Evolutionary conservation across 1,284 basidiomycete species (phyloP).

Genomic region (Rhodotorula sp.): DNA sequence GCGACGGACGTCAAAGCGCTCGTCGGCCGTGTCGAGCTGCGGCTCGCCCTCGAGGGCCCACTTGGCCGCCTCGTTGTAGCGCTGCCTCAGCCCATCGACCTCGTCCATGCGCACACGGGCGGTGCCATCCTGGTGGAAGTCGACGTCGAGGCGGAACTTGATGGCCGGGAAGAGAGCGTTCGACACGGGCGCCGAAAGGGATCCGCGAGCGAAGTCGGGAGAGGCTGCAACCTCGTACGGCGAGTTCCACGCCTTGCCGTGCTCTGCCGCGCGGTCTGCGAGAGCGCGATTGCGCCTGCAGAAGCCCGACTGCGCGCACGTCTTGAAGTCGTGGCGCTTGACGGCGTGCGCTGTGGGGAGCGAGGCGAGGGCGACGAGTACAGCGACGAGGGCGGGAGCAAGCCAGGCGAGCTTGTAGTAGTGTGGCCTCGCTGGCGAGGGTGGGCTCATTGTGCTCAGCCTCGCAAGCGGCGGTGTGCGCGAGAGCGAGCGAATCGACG

Average conservation of each 20-base stretch:
- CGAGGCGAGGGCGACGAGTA: constrained; percentile 7
- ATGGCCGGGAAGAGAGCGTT: constrained; percentile 79
- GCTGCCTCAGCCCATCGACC: constrained; percentile 68
- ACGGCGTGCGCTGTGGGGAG: constrained; percentile 43
- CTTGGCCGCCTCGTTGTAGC: constrained; percentile 83
- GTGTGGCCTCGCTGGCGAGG: not conserved
- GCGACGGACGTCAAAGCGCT: constrained; percentile 64
- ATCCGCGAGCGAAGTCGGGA: constrained; percentile 58
- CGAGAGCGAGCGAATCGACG: no score
- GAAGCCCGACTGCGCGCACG: constrained; percentile 83
- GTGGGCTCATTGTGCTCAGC: not conserved
- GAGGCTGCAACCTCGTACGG: constrained; percentile 62
- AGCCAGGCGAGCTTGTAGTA: not conserved
- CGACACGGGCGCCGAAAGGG: constrained; percentile 68
- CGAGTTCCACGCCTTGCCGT: constrained; percentile 65
- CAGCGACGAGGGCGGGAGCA: not conserved
- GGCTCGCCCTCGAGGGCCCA: constrained; percentile 81
- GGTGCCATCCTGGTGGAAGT: constrained; percentile 61
- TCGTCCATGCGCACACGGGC: constrained; percentile 85
- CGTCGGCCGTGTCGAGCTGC: constrained; percentile 45
- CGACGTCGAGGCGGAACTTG: constrained; percentile 72
- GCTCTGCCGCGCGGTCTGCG: constrained; percentile 53
- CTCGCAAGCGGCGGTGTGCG: not conserved
- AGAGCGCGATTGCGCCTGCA: constrained; percentile 83
- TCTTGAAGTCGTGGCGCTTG: constrained; percentile 80